phyloP scores from a whole-genome alignment of 345 rosid genomes.

The Acer negundo region DNA sequence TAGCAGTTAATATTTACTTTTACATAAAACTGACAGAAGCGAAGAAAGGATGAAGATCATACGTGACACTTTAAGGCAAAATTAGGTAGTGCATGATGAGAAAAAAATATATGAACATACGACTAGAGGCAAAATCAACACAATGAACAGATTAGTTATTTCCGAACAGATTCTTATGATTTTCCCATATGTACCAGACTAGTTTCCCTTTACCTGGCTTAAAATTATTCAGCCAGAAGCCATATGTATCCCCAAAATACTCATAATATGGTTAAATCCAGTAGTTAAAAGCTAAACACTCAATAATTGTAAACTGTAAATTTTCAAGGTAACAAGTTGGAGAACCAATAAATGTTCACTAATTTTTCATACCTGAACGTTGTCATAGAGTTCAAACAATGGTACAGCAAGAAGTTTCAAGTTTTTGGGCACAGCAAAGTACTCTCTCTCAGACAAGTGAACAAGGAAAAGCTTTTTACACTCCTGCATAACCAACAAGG shows the following conservation, averaged over 20 bases:
- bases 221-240: not conserved
- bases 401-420: constrained; percentile 97
- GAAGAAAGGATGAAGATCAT: not conserved
- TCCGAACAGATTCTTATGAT: not conserved
- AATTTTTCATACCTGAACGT: constrained; percentile 65
- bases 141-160: not conserved
- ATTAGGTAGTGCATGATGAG: not conserved
- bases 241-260: not conserved
- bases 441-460: constrained; percentile 95
- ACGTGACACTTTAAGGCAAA: not conserved
- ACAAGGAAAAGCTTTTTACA: constrained; percentile 94
- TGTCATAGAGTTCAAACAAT: constrained; percentile 93
- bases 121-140: not conserved
- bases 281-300: not conserved
- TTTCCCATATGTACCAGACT: not conserved
- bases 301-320: not conserved
- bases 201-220: not conserved
- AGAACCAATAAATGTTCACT: not conserved
- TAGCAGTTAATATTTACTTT: not conserved
- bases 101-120: not conserved
- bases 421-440: constrained; percentile 96
- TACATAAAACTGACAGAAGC: not conserved
- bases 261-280: not conserved
- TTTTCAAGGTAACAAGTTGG: not conserved
- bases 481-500: constrained; percentile 58